Percentiles rank a stretch among this genome's conserved stretches.
Conservation (phyloP, 176 grass and related monocot genomes). For the Triticum timopheevii region DNA sequence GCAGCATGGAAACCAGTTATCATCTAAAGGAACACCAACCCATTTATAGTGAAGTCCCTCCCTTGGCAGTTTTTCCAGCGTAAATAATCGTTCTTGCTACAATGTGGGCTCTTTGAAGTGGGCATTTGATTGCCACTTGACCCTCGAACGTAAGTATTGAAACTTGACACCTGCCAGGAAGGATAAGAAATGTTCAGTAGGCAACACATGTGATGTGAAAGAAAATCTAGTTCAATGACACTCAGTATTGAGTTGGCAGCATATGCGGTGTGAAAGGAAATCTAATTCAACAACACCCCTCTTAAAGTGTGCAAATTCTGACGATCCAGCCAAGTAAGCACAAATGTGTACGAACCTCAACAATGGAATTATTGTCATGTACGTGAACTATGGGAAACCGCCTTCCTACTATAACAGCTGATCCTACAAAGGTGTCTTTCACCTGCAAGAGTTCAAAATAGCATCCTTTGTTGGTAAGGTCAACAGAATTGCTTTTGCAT, state of each 20-base stretch:
- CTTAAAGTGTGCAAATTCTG: background rate
- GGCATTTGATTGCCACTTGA: constrained; percentile 45
- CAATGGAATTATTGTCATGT: constrained; percentile 57
- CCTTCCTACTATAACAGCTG: constrained; percentile 79
- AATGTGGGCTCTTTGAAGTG: constrained; percentile 42
- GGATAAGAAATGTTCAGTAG: constrained; percentile 19
- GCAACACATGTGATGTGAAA: background rate
- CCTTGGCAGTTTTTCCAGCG: constrained; percentile 87
- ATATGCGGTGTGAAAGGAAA: constrained; percentile 16
- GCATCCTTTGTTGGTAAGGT: constrained; percentile 18
- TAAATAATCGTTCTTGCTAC: constrained; percentile 73
- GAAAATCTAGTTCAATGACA: constrained; percentile 6
- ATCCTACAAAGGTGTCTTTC: constrained; percentile 66
- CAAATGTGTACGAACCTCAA: constrained; percentile 61
- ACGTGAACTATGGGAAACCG: constrained; percentile 97
- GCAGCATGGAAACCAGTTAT: constrained; percentile 8
- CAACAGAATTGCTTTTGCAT: constrained; percentile 14
- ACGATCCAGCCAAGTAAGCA: background rate
- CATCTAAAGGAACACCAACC: constrained; percentile 39
- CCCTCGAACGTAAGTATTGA: constrained; percentile 62
- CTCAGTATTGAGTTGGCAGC: too few species aligned
- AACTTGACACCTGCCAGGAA: constrained; percentile 80
- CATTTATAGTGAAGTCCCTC: constrained; percentile 96
- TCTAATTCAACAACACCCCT: constrained; percentile 16
- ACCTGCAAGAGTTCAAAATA: constrained; percentile 53